A percentile compares a stretch with the other conserved stretches of the same genome.
These are phyloP conservation scores for Heterobasidion irregulare DNA, from an alignment of 1,284 basidiomycete genomes.

Conservation along the genomic window DNA sequence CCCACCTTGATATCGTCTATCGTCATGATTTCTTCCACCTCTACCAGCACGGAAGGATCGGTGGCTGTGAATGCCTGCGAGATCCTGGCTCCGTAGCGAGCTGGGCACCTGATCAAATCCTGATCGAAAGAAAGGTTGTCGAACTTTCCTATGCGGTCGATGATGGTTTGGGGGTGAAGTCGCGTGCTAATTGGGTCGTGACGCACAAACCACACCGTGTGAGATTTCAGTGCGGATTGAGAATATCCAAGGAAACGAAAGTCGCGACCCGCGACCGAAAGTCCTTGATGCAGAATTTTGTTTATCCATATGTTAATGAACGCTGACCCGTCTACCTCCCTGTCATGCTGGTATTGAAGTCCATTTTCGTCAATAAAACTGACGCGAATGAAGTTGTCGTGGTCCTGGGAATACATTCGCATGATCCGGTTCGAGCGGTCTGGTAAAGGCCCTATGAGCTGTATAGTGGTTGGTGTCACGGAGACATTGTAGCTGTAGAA, in stretches of 20 bases:
- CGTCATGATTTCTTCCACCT: slow-evolving; percentile 41
- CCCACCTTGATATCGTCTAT: slow-evolving; percentile 1
- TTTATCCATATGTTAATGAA: slow-evolving; percentile 40
- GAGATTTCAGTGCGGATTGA: slow-evolving; percentile 44
- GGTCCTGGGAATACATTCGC: slow-evolving; percentile 36
- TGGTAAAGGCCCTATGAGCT: slow-evolving; percentile 50
- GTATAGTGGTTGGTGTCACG: slow-evolving; percentile 51
- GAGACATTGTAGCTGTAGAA: slow-evolving; percentile 48
- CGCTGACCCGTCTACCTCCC: slow-evolving; percentile 36
- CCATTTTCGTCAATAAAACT: slow-evolving; percentile 51
- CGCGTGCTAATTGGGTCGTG: slow-evolving; percentile 15
- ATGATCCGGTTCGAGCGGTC: slow-evolving; percentile 64
- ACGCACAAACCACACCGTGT: slow-evolving; percentile 55
- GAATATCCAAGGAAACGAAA: slow-evolving; percentile 54
- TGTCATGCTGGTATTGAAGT: slow-evolving; percentile 39
- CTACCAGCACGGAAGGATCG: slow-evolving; percentile 44
- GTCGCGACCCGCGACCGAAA: slow-evolving; percentile 38
- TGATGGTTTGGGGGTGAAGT: slow-evolving; percentile 39
- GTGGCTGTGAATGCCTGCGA: slow-evolving; percentile 72
- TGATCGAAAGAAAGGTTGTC: slow-evolving; percentile 32
- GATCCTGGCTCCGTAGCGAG: slow-evolving; percentile 62
- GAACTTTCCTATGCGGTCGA: slow-evolving; percentile 45
- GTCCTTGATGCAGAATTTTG: slow-evolving; percentile 30
- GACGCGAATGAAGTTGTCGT: slow-evolving; percentile 56
- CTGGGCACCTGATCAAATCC: slow-evolving; percentile 48